These are phyloP conservation scores for Talinum fruticosum DNA, from an alignment of 148 eudicot genomes.

Conservation along the genomic window DNA sequence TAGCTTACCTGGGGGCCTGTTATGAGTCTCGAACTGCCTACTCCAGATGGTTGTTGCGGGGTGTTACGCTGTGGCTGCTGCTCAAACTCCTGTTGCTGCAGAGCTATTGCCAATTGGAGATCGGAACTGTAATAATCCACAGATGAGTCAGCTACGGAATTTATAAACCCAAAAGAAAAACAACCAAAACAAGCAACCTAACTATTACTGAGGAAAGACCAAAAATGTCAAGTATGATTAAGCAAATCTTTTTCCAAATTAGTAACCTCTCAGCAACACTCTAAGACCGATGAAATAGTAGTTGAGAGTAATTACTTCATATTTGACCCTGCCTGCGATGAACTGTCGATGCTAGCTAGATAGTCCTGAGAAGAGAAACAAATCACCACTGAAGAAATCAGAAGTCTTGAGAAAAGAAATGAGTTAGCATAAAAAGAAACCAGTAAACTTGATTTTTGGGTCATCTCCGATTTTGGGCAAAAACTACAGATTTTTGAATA, in stretches of 20 bases:
- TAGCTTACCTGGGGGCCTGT: slow-evolving; percentile 80
- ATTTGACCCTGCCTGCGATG: slow-evolving; percentile 41
- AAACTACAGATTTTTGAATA: no score
- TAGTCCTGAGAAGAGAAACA: slow-evolving; percentile 48
- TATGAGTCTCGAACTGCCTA: slow-evolving; percentile 48
- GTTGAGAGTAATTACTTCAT: slow-evolving; percentile 53
- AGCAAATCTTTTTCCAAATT: not conserved
- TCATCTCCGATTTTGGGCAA: not conserved
- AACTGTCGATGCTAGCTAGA: slow-evolving; percentile 57
- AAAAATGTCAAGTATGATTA: not conserved
- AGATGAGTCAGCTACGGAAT: not conserved
- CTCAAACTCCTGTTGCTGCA: slow-evolving; percentile 91
- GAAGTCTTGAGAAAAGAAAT: not conserved
- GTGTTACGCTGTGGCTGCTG: slow-evolving; percentile 48
- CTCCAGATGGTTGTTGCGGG: slow-evolving; percentile 41
- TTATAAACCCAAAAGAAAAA: not conserved
- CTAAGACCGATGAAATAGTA: not conserved
- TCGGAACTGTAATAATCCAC: slow-evolving; percentile 57
- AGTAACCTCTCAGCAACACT: not conserved
- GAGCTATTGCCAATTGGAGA: slow-evolving; percentile 85
- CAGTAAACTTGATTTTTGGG: not conserved
- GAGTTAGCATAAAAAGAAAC: not conserved
- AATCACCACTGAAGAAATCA: slow-evolving; percentile 3
- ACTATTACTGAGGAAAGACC: not conserved
- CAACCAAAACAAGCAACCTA: not conserved